phyloP scores from a whole-genome alignment of 768 basidiomycete genomes.

The Nidularia pulvinata region DNA sequence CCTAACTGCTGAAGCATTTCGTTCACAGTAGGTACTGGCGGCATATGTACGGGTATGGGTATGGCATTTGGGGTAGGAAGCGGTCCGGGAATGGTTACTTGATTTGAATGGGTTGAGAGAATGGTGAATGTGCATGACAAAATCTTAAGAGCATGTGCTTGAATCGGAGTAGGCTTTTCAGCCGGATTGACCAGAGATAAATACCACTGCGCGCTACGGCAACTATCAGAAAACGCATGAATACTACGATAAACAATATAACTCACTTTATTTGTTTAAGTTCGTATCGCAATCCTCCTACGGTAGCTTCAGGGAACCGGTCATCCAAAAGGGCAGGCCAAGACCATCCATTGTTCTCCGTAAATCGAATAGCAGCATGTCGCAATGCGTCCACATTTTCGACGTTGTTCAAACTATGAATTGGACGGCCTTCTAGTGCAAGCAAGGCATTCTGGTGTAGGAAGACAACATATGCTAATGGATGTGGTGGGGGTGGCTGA shows the following conservation, averaged over 20 bases:
- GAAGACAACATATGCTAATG: slow-evolving; percentile 32
- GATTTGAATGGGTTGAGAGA: slow-evolving; percentile 24
- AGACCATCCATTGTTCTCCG: slow-evolving; percentile 39
- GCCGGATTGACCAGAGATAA: slow-evolving; percentile 46
- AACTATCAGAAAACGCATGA: slow-evolving; percentile 2
- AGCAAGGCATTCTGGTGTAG: slow-evolving; percentile 44
- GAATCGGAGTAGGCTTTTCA: slow-evolving; percentile 52
- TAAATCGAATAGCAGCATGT: slow-evolving; percentile 23
- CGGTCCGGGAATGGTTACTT: slow-evolving; percentile 8
- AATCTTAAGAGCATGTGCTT: slow-evolving; percentile 64
- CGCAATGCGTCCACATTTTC: slow-evolving; percentile 11
- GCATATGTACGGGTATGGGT: slow-evolving; percentile 10
- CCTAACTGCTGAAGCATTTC: slow-evolving; percentile 66
- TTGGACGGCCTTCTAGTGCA: slow-evolving; percentile 18
- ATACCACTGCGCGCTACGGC: slow-evolving; percentile 47
- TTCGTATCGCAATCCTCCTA: slow-evolving; percentile 41
- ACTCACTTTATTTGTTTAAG: slow-evolving; percentile 37
- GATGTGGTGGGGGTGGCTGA: slow-evolving; percentile 8
- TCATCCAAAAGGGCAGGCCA: slow-evolving; percentile 54
- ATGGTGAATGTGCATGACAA: slow-evolving; percentile 58
- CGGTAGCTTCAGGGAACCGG: slow-evolving; percentile 35
- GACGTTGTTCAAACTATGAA: neutral
- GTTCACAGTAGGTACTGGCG: slow-evolving; percentile 46
- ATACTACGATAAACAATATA: neutral
- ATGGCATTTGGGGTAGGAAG: slow-evolving; percentile 11